Percentiles rank a stretch among this genome's conserved stretches.
Evolutionary conservation across 1,284 basidiomycete genomes (phyloP).

Genomic region (Irpex sp.): DNA sequence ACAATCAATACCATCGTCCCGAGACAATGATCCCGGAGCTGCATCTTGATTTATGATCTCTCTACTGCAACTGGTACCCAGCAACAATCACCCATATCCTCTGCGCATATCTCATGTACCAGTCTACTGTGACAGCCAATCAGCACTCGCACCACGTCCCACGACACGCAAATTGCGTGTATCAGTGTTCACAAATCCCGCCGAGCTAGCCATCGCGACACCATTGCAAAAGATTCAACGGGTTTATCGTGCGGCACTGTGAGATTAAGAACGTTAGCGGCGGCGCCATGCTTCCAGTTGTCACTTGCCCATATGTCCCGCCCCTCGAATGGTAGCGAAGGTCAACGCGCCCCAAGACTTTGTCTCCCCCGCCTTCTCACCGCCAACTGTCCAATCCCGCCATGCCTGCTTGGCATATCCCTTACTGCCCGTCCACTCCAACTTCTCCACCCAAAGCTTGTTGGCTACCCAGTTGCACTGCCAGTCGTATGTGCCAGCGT

Average conservation of each 20-base stretch:
- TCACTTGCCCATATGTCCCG: conserved; percentile 57
- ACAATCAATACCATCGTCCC: not conserved
- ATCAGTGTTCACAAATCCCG: conserved; percentile 31
- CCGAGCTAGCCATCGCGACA: conserved; percentile 55
- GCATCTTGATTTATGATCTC: not conserved
- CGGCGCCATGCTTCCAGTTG: conserved; percentile 38
- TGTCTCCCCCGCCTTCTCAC: conserved; percentile 56
- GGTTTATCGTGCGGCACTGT: conserved; percentile 70
- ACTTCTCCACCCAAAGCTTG: conserved; percentile 67
- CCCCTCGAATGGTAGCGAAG: conserved; percentile 61
- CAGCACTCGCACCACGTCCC: not conserved
- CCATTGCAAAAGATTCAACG: conserved; percentile 50
- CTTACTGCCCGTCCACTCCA: conserved; percentile 66
- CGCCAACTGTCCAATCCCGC: conserved; percentile 57
- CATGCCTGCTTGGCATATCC: conserved; percentile 48
- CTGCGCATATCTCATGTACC: not conserved
- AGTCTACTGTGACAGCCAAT: not conserved
- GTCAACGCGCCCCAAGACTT: conserved; percentile 60
- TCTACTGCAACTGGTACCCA: not conserved
- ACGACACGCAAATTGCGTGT: not conserved
- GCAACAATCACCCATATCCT: not conserved
- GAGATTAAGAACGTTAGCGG: conserved; percentile 21
- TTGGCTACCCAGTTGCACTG: conserved; percentile 81
- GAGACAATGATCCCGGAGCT: not conserved
- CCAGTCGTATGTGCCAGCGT: conserved; percentile 79